Base-by-base conservation (phyloP, 2,329 filamentous ascomycete genomes). In the Fusarium abutilonis region DNA sequence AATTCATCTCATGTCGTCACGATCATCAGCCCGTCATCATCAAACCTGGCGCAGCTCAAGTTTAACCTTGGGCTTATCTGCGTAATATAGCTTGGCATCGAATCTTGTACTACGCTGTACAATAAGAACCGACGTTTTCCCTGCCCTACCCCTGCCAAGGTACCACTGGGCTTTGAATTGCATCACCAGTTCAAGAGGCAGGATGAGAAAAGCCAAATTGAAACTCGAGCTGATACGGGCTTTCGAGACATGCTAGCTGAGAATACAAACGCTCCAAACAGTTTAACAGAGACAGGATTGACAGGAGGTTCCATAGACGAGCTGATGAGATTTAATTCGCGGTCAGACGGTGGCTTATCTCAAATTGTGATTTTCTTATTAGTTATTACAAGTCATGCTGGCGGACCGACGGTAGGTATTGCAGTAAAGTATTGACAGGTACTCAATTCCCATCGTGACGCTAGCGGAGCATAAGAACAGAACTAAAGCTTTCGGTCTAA, bases 81-180 rank as follows among this genome's bases (percentile, higher is more conserved):
- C 49, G 57, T 44, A 60, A 60, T 36, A n/a, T 28, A 15, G 10
- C 56, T 60, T 56, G 56, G 49, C 56, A 39, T 32, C 34, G 15
- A 19, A 23, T 7, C 14, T 23, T 17, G 55, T 42, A 57, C 41
- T 19, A 31, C 17, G 44, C 26, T 3, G 31, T 40, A 47, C 15
- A 15, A 35, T 19, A 52, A 34, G 35, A 45, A 43, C 40, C 39
- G 53, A 45, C 31, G 49, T 55, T 42, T 65, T 58, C 41, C 23
- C 23, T 28, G 46, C 50, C 51, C 53, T 68, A 66, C 66, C 62
- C 60, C 62, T 69, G 67, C 66, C 57, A 69, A 69, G 67, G 45
- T 44, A 32, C 15, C 15, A n/a, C 45, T 51, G 52, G 57, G 43
- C 45, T 32, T 51, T 55, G 62, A 38, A 53, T 58, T 61, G 47